phyloP scores from a whole-genome alignment of 345 rosid species.

The Odontarrhena argentea region DNA sequence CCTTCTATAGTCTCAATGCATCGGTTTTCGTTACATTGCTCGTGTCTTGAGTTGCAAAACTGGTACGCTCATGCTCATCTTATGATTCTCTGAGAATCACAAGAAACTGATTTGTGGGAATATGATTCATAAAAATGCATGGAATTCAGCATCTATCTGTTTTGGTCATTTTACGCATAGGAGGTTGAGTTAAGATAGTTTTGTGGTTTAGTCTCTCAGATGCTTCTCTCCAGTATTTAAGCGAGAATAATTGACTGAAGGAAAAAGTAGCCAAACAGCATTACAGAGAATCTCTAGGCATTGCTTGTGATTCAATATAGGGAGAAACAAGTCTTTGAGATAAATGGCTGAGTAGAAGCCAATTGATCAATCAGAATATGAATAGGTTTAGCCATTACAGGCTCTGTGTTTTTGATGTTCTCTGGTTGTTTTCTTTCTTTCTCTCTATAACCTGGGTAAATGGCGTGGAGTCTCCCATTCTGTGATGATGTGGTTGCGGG shows the following conservation, averaged over 20 bases:
- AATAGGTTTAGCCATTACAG: constrained; percentile 22
- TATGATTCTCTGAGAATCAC: constrained; percentile 12
- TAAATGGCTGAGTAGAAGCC: constrained; percentile 13
- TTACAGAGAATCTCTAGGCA: constrained; percentile 28
- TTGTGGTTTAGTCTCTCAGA: constrained; percentile 4
- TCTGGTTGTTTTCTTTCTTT: background rate
- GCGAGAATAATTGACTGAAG: constrained; percentile 19
- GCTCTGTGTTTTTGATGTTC: constrained; percentile 21
- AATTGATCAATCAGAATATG: constrained; percentile 24
- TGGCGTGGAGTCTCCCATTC: constrained; percentile 68
- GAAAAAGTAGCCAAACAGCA: constrained; percentile 28
- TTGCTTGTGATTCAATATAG: constrained; percentile 17
- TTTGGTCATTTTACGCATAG: background rate
- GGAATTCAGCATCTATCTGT: background rate
- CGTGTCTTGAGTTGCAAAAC: background rate
- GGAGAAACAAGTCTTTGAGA: constrained; percentile 34
- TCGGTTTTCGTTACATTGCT: background rate
- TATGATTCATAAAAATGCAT: background rate
- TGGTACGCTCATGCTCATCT: background rate
- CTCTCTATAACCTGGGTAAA: constrained; percentile 49
- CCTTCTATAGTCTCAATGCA: constrained; percentile 8
- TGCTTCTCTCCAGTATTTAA: constrained; percentile 1
- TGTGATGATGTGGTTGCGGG: constrained; percentile 67
- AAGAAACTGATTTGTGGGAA: background rate
- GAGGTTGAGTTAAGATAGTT: background rate